Evolutionary conservation across 257 asterid species (phyloP).

Genomic region (Petrea volubilis): DNA sequence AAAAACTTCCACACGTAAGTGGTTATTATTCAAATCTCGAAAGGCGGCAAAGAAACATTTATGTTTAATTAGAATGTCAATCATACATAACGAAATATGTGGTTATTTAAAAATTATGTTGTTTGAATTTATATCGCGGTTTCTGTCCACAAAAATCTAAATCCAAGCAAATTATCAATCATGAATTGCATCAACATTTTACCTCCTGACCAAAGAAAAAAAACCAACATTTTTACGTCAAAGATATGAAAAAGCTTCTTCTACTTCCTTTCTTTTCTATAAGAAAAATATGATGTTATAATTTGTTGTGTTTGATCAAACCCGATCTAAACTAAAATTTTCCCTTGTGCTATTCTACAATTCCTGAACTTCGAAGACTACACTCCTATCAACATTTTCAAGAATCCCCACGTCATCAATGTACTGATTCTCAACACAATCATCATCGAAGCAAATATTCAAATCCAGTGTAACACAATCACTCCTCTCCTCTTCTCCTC

Average conservation of each 20-base stretch:
- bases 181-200: no score
- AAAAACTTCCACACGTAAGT: not conserved
- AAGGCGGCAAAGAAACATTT: not conserved
- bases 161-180: no score
- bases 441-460: constrained; percentile 48
- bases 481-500: not conserved
- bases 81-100: not conserved
- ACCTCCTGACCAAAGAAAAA: not conserved
- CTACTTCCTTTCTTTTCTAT: not conserved
- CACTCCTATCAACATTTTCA: constrained; percentile 55
- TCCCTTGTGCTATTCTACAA: not conserved
- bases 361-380: constrained; percentile 40
- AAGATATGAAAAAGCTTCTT: not conserved
- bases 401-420: constrained; percentile 53
- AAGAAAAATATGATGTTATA: no score
- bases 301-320: no score
- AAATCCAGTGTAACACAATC: constrained; percentile 50
- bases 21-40: not conserved
- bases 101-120: not conserved
- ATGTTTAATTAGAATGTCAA: not conserved
- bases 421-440: constrained; percentile 22
- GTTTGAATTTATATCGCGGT: not conserved
- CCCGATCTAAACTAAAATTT: no score
- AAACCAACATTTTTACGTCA: not conserved
- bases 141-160: not conserved